phyloP scores from a whole-genome alignment of 495 filamentous ascomycete species.

The Xylaria telfairii region DNA sequence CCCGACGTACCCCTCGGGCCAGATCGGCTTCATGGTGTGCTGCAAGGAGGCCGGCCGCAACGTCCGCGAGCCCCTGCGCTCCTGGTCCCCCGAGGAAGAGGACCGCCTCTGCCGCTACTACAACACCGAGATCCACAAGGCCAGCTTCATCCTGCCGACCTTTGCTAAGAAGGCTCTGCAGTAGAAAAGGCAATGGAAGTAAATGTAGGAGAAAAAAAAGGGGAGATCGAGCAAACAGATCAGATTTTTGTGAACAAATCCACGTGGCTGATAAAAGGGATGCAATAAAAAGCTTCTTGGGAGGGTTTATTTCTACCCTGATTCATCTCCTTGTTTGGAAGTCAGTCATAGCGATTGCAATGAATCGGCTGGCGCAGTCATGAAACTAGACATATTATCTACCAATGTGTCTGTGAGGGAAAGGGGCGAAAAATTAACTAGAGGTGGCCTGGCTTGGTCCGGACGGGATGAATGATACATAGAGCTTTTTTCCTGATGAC shows the following conservation, averaged over 20 bases:
- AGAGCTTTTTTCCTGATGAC: neutral
- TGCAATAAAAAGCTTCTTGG: too few relatives aligned
- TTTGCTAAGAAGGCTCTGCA: constrained; percentile 84
- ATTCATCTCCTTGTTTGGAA: neutral
- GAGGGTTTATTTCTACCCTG: neutral
- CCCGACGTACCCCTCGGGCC: constrained; percentile 97
- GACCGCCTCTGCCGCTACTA: constrained; percentile 92
- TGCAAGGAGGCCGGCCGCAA: constrained; percentile 87
- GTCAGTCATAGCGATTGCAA: neutral
- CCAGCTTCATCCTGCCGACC: constrained; percentile 89
- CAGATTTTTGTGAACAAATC: too few relatives aligned
- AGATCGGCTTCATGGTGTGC: constrained; percentile 99
- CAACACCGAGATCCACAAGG: constrained; percentile 92
- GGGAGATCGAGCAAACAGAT: neutral
- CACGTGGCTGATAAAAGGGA: too few relatives aligned
- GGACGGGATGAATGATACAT: neutral
- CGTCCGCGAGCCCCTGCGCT: constrained; percentile 80
- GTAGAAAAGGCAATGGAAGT: constrained; percentile 36
- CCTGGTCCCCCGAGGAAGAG: constrained; percentile 85
- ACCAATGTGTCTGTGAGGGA: neutral
- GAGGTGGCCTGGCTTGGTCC: neutral
- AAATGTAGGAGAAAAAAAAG: neutral
- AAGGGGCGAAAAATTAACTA: neutral
- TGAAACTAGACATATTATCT: too few relatives aligned
- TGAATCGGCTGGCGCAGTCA: neutral